phyloP scores from a whole-genome alignment of 805 yeast genomes.

The Hyphopichia homilentoma region DNA sequence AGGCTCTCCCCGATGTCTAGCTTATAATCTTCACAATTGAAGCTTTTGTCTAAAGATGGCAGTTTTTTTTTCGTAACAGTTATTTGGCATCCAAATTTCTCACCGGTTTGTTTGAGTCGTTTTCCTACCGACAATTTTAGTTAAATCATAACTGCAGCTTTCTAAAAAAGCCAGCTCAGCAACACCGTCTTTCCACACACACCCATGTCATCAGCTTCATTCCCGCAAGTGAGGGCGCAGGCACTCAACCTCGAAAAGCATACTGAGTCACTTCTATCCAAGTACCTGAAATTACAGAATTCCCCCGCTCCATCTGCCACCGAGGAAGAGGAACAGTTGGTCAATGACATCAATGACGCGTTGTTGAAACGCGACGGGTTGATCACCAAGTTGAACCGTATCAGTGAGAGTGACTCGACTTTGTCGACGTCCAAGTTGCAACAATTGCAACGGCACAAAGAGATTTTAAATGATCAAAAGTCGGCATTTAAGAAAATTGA shows the following conservation, averaged over 20 bases:
- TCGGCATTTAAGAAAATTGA: slow-evolving; percentile 58
- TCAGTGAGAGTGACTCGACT: slow-evolving; percentile 52
- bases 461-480: slow-evolving; percentile 67
- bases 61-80: too few species aligned
- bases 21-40: too few species aligned
- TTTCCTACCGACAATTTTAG: too few species aligned
- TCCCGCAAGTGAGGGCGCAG: slow-evolving; percentile 65
- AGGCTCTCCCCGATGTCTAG: too few species aligned
- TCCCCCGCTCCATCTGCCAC: slow-evolving; percentile 11
- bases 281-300: slow-evolving; percentile 27
- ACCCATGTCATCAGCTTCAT: slow-evolving; percentile 45
- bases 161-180: too few species aligned
- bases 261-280: slow-evolving; percentile 53
- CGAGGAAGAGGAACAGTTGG: slow-evolving; percentile 19
- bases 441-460: slow-evolving; percentile 80
- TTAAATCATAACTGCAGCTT: too few species aligned
- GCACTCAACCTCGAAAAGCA: slow-evolving; percentile 69
- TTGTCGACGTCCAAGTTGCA: slow-evolving; percentile 72
- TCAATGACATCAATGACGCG: slow-evolving; percentile 18
- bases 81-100: too few species aligned
- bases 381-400: slow-evolving; percentile 47
- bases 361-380: slow-evolving; percentile 46
- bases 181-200: too few species aligned
- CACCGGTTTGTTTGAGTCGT: too few species aligned
- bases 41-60: too few species aligned